phyloP scores from a whole-genome alignment of 495 filamentous ascomycete species.

The Acidomyces sp. region DNA sequence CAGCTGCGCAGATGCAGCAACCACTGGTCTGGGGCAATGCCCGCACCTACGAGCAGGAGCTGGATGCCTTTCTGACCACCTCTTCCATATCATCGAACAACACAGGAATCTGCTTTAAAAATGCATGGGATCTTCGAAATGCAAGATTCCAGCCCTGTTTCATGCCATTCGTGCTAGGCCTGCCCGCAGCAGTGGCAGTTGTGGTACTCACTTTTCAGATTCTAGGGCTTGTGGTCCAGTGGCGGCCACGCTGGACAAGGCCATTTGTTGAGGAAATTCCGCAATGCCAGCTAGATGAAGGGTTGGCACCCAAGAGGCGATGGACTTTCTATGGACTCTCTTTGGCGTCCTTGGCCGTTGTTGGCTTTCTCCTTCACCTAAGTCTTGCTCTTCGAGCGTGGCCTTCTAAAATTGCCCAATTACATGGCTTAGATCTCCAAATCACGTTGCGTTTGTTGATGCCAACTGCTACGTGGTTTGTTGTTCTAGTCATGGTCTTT shows the following conservation, averaged over 20 bases:
- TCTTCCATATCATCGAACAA: no score
- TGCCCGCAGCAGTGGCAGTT: constrained; percentile 11
- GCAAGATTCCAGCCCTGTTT: constrained; percentile 19
- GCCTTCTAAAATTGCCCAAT: no score
- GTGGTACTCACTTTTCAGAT: constrained; percentile 8
- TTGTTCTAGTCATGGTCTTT: background rate
- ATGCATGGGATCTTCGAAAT: constrained; percentile 11
- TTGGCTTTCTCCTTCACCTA: constrained; percentile 8
- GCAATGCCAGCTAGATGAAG: background rate
- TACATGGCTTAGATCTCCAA: no score
- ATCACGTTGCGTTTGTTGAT: background rate
- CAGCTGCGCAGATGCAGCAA: no score
- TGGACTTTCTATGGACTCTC: background rate
- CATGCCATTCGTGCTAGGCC: constrained; percentile 7
- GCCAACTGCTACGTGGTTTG: constrained; percentile 13
- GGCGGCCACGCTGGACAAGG: constrained; percentile 11
- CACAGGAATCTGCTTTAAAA: constrained; percentile 4
- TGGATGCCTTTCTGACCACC: no score
- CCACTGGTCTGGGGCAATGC: no score
- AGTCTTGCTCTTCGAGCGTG: constrained; percentile 1
- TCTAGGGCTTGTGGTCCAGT: background rate
- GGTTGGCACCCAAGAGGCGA: background rate
- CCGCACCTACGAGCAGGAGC: no score
- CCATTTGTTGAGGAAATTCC: constrained; percentile 18
- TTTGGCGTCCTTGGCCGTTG: constrained; percentile 3